Evolutionary conservation across 2,329 filamentous ascomycete species (phyloP).

Genomic region (Cytospora paraplurivora): DNA sequence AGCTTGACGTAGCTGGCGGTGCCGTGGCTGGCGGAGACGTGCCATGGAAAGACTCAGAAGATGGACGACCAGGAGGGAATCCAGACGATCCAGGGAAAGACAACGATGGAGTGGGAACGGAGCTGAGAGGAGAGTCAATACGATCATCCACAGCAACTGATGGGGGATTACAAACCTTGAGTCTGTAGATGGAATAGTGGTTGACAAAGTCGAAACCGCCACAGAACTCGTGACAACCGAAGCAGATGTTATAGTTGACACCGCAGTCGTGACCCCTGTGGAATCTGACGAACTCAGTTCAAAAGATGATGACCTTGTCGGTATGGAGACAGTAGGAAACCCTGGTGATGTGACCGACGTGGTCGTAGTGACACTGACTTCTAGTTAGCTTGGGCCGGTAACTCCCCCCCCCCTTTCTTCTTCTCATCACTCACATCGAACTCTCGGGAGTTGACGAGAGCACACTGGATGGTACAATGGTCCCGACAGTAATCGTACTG

Average conservation of each 20-base stretch:
- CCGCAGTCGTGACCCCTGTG: conserved; percentile 1
- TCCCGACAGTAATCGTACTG: background rate
- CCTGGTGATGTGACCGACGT: conserved; percentile 2
- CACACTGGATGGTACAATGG: conserved; percentile 1
- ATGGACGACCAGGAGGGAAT: background rate
- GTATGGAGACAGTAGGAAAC: conserved; percentile 12
- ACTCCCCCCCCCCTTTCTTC: background rate
- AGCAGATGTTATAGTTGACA: conserved; percentile 7
- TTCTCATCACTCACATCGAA: conserved; percentile 12
- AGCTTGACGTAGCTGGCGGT: background rate
- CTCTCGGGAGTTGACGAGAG: background rate
- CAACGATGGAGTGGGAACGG: background rate
- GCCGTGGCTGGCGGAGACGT: background rate
- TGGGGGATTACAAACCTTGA: conserved; percentile 13
- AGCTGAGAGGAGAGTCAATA: conserved; percentile 10
- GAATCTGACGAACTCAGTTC: conserved; percentile 1
- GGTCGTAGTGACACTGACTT: background rate
- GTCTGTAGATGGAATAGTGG: conserved; percentile 1
- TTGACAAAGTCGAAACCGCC: conserved; percentile 9
- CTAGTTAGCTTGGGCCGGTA: background rate
- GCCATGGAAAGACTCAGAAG: background rate
- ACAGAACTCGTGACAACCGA: conserved; percentile 12
- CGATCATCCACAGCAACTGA: background rate
- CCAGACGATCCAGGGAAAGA: background rate
- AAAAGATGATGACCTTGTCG: conserved; percentile 8